Evolutionary conservation across 2,329 filamentous ascomycete genomes (phyloP).

Genomic region (Chaetomiaceae sp.): DNA sequence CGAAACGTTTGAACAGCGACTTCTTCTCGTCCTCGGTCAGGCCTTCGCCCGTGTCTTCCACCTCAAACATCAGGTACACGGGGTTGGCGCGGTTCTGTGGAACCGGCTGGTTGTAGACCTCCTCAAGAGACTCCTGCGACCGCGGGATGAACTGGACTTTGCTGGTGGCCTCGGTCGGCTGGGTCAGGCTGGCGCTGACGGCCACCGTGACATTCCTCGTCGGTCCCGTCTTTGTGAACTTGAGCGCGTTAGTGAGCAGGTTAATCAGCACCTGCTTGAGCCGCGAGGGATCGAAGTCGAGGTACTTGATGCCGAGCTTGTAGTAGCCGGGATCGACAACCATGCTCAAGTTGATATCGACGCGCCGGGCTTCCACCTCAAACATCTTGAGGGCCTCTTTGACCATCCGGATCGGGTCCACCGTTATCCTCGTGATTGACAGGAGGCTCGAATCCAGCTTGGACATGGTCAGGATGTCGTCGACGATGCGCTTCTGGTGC

Average conservation of each 20-base stretch:
- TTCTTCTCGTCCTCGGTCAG: conserved; percentile 68
- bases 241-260: conserved; percentile 74
- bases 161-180: conserved; percentile 39
- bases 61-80: conserved; percentile 66
- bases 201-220: conserved; percentile 51
- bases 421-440: conserved; percentile 65
- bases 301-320: conserved; percentile 57
- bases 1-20: conserved; percentile 72
- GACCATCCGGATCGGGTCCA: conserved; percentile 63
- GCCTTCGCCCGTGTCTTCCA: conserved; percentile 73
- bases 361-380: conserved; percentile 66
- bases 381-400: conserved; percentile 72
- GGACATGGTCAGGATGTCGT: too few species aligned
- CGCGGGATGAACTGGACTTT: conserved; percentile 60
- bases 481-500: conserved; percentile 59
- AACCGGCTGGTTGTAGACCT: conserved; percentile 36
- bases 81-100: conserved; percentile 38
- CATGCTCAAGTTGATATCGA: conserved; percentile 63
- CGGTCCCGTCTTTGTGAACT: conserved; percentile 66
- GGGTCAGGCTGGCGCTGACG: conserved; percentile 41
- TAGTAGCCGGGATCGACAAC: conserved; percentile 59
- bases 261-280: conserved; percentile 79
- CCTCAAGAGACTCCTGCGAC: conserved; percentile 43
- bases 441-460: conserved; percentile 74
- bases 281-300: conserved; percentile 66